Conservation (phyloP, 352 stramenopile species). For the Pythium guiyangense region DNA sequence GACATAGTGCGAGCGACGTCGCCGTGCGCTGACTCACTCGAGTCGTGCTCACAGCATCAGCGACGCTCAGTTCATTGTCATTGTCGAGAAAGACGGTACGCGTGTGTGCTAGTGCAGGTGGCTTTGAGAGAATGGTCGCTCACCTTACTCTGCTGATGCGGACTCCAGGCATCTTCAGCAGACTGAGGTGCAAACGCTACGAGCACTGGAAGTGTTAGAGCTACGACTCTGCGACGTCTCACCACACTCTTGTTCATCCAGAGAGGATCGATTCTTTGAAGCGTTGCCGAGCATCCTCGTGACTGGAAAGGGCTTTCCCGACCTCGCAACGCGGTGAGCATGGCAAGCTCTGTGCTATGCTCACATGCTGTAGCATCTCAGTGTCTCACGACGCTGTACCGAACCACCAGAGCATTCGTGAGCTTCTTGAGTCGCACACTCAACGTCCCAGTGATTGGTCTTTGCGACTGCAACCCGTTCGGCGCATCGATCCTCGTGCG, state of each 20-base stretch:
- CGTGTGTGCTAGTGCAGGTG: background rate
- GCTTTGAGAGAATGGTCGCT: conserved; percentile 7
- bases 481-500: conserved; percentile 89
- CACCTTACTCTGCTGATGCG: conserved; percentile 5
- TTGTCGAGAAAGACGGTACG: conserved; percentile 94
- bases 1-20: too few species aligned
- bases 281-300: conserved; percentile 89
- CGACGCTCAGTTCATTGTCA: conserved; percentile 86
- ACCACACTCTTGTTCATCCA: conserved; percentile 13
- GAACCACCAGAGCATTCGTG: conserved; percentile 65
- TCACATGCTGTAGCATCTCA: background rate
- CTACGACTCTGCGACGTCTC: background rate
- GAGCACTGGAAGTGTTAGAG: background rate
- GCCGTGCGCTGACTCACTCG: background rate
- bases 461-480: conserved; percentile 95
- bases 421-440: conserved; percentile 67
- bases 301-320: conserved; percentile 92
- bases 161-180: conserved; percentile 90
- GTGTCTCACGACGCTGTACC: background rate
- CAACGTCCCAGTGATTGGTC: conserved; percentile 84
- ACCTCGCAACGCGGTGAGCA: conserved; percentile 86
- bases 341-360: background rate
- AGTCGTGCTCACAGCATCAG: conserved; percentile 32
- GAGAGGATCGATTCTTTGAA: conserved; percentile 86
- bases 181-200: conserved; percentile 45